phyloP scores from a whole-genome alignment of 495 filamentous ascomycete species.

The Pseudotulostoma volvatum region DNA sequence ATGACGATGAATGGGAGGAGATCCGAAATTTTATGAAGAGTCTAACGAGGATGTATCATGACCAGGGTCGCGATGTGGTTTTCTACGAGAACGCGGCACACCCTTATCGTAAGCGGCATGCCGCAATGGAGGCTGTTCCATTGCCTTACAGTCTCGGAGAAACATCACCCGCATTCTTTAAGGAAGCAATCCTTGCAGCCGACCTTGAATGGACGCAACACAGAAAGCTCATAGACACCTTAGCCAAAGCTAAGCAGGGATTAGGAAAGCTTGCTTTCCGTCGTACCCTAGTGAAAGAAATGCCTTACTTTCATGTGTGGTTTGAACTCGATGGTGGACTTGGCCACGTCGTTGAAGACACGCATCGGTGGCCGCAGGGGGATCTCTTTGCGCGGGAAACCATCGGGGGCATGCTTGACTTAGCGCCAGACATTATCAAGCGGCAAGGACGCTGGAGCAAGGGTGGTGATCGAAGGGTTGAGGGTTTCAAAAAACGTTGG shows the following conservation, averaged over 20 bases:
- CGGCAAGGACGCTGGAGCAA: slow-evolving; percentile 80
- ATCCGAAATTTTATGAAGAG: slow-evolving; percentile 98
- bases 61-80: slow-evolving; percentile 75
- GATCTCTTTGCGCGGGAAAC: slow-evolving; percentile 90
- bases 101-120: slow-evolving; percentile 63
- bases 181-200: slow-evolving; percentile 72
- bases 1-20: slow-evolving; percentile 99
- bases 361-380: slow-evolving; percentile 72
- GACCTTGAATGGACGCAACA: slow-evolving; percentile 95
- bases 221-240: slow-evolving; percentile 82
- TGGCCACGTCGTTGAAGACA: slow-evolving; percentile 84
- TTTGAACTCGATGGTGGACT: slow-evolving; percentile 84
- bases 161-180: slow-evolving; percentile 87
- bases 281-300: slow-evolving; percentile 73
- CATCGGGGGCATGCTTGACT: slow-evolving; percentile 84
- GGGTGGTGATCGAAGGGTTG: slow-evolving; percentile 52
- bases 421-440: slow-evolving; percentile 69
- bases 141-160: slow-evolving; percentile 76
- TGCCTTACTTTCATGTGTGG: slow-evolving; percentile 99
- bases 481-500: slow-evolving; percentile 73
- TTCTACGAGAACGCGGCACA: slow-evolving; percentile 96
- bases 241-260: slow-evolving; percentile 47
- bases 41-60: slow-evolving; percentile 81
- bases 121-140: slow-evolving; percentile 71
- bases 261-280: slow-evolving; percentile 73